A percentile compares a stretch with the other conserved stretches of the same genome.
These are phyloP conservation scores for Heliosperma pusillum DNA, from an alignment of 148 eudicot species.

Conservation along the genomic window DNA sequence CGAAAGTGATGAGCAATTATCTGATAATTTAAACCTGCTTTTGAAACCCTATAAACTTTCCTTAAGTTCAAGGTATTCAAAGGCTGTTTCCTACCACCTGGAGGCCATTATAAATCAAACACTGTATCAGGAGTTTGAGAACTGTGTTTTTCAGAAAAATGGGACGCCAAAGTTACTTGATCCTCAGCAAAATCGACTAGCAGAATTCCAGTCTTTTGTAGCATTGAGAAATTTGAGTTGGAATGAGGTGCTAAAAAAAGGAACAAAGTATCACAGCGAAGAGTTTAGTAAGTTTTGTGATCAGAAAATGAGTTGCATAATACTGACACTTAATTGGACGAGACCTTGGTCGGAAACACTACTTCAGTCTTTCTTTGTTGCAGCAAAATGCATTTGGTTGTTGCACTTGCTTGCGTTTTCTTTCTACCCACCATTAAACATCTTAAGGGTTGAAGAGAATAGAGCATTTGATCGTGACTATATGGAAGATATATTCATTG, in stretches of 20 bases:
- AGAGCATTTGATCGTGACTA: slow-evolving; percentile 57
- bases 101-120: slow-evolving; percentile 81
- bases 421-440: slow-evolving; percentile 53
- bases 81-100: slow-evolving; percentile 60
- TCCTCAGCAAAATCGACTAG: slow-evolving; percentile 60
- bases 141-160: slow-evolving; percentile 67
- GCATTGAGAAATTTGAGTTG: slow-evolving; percentile 76
- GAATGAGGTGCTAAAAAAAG: slow-evolving; percentile 83
- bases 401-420: slow-evolving; percentile 91
- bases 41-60: slow-evolving; percentile 74
- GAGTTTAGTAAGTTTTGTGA: slow-evolving; percentile 94
- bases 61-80: slow-evolving; percentile 56
- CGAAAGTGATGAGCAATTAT: slow-evolving; percentile 51
- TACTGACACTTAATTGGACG: slow-evolving; percentile 62
- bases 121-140: slow-evolving; percentile 82
- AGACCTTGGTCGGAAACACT: slow-evolving; percentile 88
- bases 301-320: slow-evolving; percentile 77
- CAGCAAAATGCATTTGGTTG: slow-evolving; percentile 91
- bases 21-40: slow-evolving; percentile 49
- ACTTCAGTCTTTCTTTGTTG: slow-evolving; percentile 86
- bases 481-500: slow-evolving; percentile 74
- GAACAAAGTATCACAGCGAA: slow-evolving; percentile 87
- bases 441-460: slow-evolving; percentile 82
- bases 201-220: slow-evolving; percentile 61
- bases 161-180: slow-evolving; percentile 72